A percentile compares a stretch with the other conserved stretches of the same genome.
Conservation (phyloP, 2,329 filamentous ascomycete species). For the Cyclaneusma minus region DNA sequence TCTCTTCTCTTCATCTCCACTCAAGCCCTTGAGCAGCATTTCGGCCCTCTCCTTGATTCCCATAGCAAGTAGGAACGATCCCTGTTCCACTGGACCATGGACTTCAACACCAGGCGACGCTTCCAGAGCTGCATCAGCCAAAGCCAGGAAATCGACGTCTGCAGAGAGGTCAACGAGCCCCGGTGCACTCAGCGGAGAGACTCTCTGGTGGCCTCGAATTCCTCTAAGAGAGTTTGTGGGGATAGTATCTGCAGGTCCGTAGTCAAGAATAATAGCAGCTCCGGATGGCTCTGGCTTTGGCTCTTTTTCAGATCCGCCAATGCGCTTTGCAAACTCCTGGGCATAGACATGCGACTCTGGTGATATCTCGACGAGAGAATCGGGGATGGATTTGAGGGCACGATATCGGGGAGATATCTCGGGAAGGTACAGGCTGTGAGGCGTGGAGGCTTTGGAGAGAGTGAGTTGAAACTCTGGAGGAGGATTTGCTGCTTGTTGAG, state of each 20-base stretch:
- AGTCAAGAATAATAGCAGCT: constrained; percentile 90
- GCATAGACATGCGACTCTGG: constrained; percentile 74
- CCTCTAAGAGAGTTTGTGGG: constrained; percentile 83
- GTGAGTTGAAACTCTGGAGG: constrained; percentile 78
- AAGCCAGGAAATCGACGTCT: constrained; percentile 81
- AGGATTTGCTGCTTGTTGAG: constrained; percentile 28
- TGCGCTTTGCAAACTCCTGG: constrained; percentile 66
- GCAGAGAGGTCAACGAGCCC: constrained; percentile 80
- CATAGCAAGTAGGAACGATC: constrained; percentile 62
- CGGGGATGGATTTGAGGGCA: constrained; percentile 48
- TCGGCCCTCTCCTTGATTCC: constrained; percentile 68
- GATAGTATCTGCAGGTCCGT: constrained; percentile 65
- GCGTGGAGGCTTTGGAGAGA: constrained; percentile 58
- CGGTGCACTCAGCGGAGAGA: constrained; percentile 66
- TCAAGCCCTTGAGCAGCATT: constrained; percentile 38
- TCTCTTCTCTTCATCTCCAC: constrained; percentile 30
- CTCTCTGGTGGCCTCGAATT: constrained; percentile 60
- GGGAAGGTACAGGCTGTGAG: constrained; percentile 73
- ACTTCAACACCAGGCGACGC: constrained; percentile 75
- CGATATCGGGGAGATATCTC: constrained; percentile 68
- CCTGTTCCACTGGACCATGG: constrained; percentile 82
- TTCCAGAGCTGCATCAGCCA: constrained; percentile 66
- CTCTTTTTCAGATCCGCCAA: constrained; percentile 48
- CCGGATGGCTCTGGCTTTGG: constrained; percentile 53
- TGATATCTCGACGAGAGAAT: constrained; percentile 73